Evolutionary conservation across 495 filamentous ascomycete genomes (phyloP).

Genomic region (Podospora appendiculata): DNA sequence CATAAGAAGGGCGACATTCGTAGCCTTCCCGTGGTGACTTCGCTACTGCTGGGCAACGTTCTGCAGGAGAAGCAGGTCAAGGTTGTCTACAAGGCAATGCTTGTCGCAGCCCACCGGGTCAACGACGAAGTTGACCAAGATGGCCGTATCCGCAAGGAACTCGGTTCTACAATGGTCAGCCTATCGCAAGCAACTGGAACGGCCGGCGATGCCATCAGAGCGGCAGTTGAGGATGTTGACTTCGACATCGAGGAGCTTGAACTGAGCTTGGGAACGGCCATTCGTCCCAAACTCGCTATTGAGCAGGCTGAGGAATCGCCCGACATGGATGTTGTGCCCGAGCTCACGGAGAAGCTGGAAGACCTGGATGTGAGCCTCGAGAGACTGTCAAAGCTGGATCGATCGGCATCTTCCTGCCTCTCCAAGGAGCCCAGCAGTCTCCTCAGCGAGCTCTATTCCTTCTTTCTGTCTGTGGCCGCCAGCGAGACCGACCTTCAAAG

Average conservation of each 20-base stretch:
- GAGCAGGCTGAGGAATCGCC: conserved; percentile 38
- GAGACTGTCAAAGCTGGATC: conserved; percentile 30
- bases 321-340: conserved; percentile 40
- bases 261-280: conserved; percentile 57
- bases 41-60: conserved; percentile 52
- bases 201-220: conserved; percentile 51
- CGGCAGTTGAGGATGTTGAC: conserved; percentile 50
- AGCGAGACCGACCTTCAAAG: conserved; percentile 41
- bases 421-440: conserved; percentile 28
- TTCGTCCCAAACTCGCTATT: conserved; percentile 38
- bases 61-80: conserved; percentile 55
- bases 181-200: conserved; percentile 47
- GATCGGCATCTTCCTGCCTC: conserved; percentile 38
- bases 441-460: conserved; percentile 51
- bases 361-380: conserved; percentile 16
- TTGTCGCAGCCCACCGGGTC: conserved; percentile 49
- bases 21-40: conserved; percentile 49
- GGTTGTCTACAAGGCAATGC: conserved; percentile 53
- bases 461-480: conserved; percentile 53
- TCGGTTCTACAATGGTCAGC: conserved; percentile 55
- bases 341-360: conserved; percentile 7
- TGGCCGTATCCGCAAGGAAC: conserved; percentile 49
- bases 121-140: conserved; percentile 35
- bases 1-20: conserved; percentile 49
- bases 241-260: conserved; percentile 64